Percentiles rank a stretch among this genome's conserved stretches.
Conservation (phyloP, 768 basidiomycete genomes). For the Daedalea quercina region DNA sequence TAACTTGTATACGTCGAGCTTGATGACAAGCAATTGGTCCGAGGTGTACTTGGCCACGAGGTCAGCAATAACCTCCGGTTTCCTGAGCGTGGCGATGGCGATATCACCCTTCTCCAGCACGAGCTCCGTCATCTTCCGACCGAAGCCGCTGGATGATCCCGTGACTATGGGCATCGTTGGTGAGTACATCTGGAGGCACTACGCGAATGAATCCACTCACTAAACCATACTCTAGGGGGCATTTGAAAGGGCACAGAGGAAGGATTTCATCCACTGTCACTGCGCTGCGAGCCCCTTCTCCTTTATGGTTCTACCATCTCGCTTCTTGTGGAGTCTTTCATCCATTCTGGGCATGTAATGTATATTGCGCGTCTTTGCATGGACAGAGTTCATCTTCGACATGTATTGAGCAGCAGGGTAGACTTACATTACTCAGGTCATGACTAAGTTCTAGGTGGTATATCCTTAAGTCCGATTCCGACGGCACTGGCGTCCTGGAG, state of each 20-base stretch:
- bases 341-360: too few species aligned
- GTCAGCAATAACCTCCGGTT: slow-evolving; percentile 16
- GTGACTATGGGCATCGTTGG: slow-evolving; percentile 11
- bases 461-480: too few species aligned
- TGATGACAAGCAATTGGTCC: slow-evolving; percentile 14
- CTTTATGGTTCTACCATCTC: too few species aligned
- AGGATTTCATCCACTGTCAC: too few species aligned
- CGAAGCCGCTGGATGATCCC: slow-evolving; percentile 21
- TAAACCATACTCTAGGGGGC: slow-evolving; percentile 9
- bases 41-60: slow-evolving; percentile 11
- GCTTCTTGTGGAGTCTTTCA: too few species aligned
- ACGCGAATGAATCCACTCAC: background rate
- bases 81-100: slow-evolving; percentile 20
- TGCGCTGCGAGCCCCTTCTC: too few species aligned
- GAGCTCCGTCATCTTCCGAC: slow-evolving; percentile 15
- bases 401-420: too few species aligned
- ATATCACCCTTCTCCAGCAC: slow-evolving; percentile 19
- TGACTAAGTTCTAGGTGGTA: too few species aligned
- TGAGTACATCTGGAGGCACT: background rate
- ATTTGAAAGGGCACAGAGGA: background rate
- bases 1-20: slow-evolving; percentile 15
- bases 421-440: too few species aligned
- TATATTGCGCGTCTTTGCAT: too few species aligned
- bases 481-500: too few species aligned
- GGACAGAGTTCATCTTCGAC: too few species aligned